These are phyloP conservation scores for Monosporascus ibericus DNA, from an alignment of 2,329 filamentous ascomycete species.

Conservation along the genomic window DNA sequence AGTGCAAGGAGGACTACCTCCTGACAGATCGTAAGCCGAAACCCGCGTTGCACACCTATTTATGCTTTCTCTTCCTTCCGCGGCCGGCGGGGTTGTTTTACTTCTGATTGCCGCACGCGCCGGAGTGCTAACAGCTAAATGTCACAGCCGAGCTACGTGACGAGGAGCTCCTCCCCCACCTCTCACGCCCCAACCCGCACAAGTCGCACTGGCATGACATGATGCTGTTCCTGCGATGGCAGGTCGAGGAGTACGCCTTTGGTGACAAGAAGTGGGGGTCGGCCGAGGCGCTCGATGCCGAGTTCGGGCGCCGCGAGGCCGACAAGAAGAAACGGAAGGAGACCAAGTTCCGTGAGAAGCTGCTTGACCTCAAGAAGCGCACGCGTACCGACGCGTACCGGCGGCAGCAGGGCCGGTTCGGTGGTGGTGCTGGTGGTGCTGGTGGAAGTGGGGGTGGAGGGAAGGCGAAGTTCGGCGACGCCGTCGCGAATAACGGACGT, in stretches of 20 bases:
- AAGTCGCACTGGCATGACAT: conserved; percentile 97
- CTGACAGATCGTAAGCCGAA: conserved; percentile 72
- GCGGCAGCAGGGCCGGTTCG: conserved; percentile 54
- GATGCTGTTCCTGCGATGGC: conserved; percentile 92
- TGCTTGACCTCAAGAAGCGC: conserved; percentile 86
- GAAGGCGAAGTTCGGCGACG: conserved; percentile 67
- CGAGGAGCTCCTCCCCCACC: conserved; percentile 75
- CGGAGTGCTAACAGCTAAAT: conserved; percentile 1
- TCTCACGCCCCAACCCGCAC: conserved; percentile 88
- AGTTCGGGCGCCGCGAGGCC: conserved; percentile 72
- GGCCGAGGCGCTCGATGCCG: conserved; percentile 74
- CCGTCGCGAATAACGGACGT: conserved; percentile 57
- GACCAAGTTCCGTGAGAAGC: conserved; percentile 82
- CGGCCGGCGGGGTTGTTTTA: background rate
- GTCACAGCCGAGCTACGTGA: conserved; percentile 78
- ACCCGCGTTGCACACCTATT: background rate
- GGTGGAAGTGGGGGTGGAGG: conserved; percentile 30
- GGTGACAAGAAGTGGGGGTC: conserved; percentile 81
- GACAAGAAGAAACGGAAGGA: conserved; percentile 85
- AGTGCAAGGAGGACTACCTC: conserved; percentile 91
- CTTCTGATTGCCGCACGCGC: too few species aligned
- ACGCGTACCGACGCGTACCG: conserved; percentile 88
- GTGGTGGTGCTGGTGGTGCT: conserved; percentile 33
- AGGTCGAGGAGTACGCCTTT: conserved; percentile 92
- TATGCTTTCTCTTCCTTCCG: background rate